Evolutionary conservation across 805 yeast genomes (phyloP).

Genomic region (Monosporozyma unispora): DNA sequence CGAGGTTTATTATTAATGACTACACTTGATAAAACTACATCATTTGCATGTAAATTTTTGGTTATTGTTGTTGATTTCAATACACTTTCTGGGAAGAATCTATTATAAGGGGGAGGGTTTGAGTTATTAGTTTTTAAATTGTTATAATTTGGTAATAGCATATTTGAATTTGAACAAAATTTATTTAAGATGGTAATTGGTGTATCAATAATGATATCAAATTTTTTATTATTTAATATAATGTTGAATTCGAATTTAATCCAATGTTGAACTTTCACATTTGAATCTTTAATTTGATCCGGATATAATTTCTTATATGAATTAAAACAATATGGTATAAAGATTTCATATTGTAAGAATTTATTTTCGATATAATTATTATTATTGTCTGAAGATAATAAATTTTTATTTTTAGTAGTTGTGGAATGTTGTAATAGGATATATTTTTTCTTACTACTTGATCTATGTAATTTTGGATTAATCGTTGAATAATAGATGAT

Average conservation of each 20-base stretch:
- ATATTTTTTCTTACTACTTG: constrained; percentile 77
- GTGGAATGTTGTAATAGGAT: constrained; percentile 58
- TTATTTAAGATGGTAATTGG: constrained; percentile 77
- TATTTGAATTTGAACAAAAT: constrained; percentile 69
- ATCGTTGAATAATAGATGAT: constrained; percentile 69
- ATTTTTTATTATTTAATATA: constrained; percentile 67
- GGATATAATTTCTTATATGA: constrained; percentile 61
- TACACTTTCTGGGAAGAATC: constrained; percentile 32
- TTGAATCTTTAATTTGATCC: constrained; percentile 61
- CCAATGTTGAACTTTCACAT: constrained; percentile 89
- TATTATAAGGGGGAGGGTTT: constrained; percentile 20
- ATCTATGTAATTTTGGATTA: constrained; percentile 74
- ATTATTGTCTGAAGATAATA: constrained; percentile 26
- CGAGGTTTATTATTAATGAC: neutral
- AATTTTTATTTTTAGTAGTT: constrained; percentile 21
- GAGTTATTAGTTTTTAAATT: neutral
- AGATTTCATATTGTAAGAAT: constrained; percentile 76
- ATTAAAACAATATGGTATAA: constrained; percentile 60
- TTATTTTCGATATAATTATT: constrained; percentile 41
- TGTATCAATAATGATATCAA: constrained; percentile 86
- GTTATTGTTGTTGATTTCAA: constrained; percentile 40
- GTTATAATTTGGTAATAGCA: constrained; percentile 62
- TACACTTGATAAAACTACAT: constrained; percentile 17
- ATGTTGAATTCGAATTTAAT: constrained; percentile 76
- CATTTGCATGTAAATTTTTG: constrained; percentile 44